Evolutionary conservation across 139 green algal genomes (phyloP), one percentile per base, ranked within the genome.

Genomic region (Trebouxia sp.): DNA sequence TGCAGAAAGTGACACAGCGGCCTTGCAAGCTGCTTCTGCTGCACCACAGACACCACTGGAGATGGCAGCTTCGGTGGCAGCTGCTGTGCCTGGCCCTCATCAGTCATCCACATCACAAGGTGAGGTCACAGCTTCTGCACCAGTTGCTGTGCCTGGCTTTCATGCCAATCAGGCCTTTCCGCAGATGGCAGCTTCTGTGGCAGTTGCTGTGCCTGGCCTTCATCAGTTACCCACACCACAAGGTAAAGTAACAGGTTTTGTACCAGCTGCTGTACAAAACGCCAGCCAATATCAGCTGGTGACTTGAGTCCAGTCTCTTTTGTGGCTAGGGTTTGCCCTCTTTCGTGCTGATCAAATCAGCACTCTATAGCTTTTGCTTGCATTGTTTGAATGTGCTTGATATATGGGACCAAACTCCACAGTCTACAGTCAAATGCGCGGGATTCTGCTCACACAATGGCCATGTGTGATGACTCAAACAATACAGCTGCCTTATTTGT

Each of bases 21-120:
- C 62, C 20, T 35, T 72, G 12, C n/a, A 72, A 22, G 62, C 37
- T 22, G 62, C 62, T 14, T 45, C 62, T 45, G 62, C 62, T 30
- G 62, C n/a, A 24, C 62, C 62, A 45, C 62, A 72, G 20, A 72
- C 62, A 5, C 62, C 62, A n/a, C 32, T 72, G 4, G 62, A 72
- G 35, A 32, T 72, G 32, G 62, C 62, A 72, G 62, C 62, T 43
- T 72, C 62, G 10, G 62, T 72, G 17, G 69, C 69, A 39, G 39
- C 69, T 77, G 69, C 69, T 56, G 69, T 56, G 69, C 69, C 69
- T 55, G 69, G 69, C 3, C 69, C 39, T 41, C 69, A 56, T 41
- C 69, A 77, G 14, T 55, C 67, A 32, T 75, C 65, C 39, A 35
- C 41, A 43, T 9, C 41, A 22, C 41, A n/a, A 56, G 35, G 37